Evolutionary conservation across 2,329 filamentous ascomycete genomes (phyloP), one percentile per base, ranked within the genome.

Genomic region (Fusarium illudens): DNA sequence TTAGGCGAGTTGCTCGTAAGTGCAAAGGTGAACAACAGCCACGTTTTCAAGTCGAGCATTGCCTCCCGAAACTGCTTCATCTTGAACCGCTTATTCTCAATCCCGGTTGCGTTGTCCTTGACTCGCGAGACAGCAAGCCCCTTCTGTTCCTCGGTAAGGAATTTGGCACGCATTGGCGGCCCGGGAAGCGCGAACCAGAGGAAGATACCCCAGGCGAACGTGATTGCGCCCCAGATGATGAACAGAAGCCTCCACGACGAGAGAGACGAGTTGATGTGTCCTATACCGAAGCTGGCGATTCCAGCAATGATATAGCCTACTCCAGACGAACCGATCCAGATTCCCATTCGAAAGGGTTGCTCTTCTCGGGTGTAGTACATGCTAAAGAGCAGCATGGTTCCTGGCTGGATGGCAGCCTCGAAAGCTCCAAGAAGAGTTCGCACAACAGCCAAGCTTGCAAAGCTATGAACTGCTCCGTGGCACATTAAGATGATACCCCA

Each of bases 1-100:
- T 87, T 89, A 4, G 86, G 85, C 2, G 87, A 87, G 71, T 85
- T 82, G 9, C 80, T 83, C 2, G 83, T 75, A 2, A 87, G 61
- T 10, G 82, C 79, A 20, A 88, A 80, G 1, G 87, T 64, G 60
- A 87, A 87, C 6, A 89, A 71, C 15, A 89, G 79, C 86, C 86
- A 89, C 0, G 86, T 87, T 75, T 89, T 88, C 0, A 85, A 81
- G 66, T 89, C 87, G 4, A 74, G 49, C 1, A 83, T 69, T 0
- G 83, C 82, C 67, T 86, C 84, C 12, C 76, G 75, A 25, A 86
- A 80, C 63, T 86, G 84, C 11, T 76, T 73, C 66, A 76, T 76
- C 62, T 84, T 84, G 22, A 86, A 71, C 67, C 81, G 73, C 67
- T 85, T 85, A 58, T 87, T 86, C 71, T 86, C 84, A 6, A 73